A percentile compares a stretch with the other conserved stretches of the same genome.
These are phyloP conservation scores for Pseudognaphalium luteoalbum DNA, from an alignment of 129 eudicot species.

Conservation along the genomic window DNA sequence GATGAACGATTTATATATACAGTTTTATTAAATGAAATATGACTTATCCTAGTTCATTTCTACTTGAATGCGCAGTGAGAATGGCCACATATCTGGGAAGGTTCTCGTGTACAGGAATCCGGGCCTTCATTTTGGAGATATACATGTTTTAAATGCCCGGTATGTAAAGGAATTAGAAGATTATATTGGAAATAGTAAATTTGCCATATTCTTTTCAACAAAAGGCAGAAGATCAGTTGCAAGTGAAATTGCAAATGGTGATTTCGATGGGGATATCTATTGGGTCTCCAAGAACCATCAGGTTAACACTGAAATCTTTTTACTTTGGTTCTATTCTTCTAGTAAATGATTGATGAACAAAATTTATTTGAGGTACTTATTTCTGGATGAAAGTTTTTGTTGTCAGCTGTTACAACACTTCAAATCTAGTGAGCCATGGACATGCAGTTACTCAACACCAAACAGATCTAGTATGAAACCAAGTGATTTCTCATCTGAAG, in stretches of 20 bases:
- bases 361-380: neutral
- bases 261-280: constrained; percentile 85
- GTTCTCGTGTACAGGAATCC: constrained; percentile 79
- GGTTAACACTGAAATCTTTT: constrained; percentile 37
- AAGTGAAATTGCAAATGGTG: constrained; percentile 77
- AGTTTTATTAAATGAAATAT: neutral
- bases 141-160: constrained; percentile 60
- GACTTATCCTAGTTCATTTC: constrained; percentile 2
- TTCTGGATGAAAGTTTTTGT: neutral
- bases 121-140: constrained; percentile 79
- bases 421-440: constrained; percentile 33
- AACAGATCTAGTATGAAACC: constrained; percentile 18
- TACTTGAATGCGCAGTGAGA: constrained; percentile 47
- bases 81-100: constrained; percentile 67
- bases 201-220: constrained; percentile 71
- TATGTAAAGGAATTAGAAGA: constrained; percentile 57
- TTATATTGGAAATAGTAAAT: constrained; percentile 60
- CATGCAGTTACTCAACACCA: constrained; percentile 23
- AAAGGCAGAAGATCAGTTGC: constrained; percentile 70
- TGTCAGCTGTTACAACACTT: constrained; percentile 25
- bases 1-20: neutral
- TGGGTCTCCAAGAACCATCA: constrained; percentile 72
- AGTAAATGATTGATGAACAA: neutral
- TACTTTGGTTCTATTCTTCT: neutral
- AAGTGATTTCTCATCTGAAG: constrained; percentile 29